Percentiles rank a stretch among this genome's conserved stretches.
These are phyloP conservation scores for Melanomma pulvis-pyrius DNA, from an alignment of 495 filamentous ascomycete genomes.

Conservation along the genomic window DNA sequence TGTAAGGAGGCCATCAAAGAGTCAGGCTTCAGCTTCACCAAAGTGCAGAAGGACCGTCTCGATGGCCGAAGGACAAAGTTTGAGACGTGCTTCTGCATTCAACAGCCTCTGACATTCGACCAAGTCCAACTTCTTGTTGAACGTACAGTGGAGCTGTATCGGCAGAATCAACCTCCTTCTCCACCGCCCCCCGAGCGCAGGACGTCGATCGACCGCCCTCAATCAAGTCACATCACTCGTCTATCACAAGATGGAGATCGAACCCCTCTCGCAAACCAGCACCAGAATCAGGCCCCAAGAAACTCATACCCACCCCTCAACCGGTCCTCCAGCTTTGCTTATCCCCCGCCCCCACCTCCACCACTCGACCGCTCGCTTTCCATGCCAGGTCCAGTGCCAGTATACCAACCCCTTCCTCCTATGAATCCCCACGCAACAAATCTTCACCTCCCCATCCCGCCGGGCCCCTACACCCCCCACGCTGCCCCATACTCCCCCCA, in stretches of 20 bases:
- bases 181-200: not conserved
- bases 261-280: conserved; percentile 5
- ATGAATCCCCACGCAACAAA: not conserved
- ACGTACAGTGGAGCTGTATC: conserved; percentile 33
- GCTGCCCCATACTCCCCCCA: not conserved
- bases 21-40: conserved; percentile 16
- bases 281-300: not conserved
- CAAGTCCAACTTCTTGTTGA: conserved; percentile 36
- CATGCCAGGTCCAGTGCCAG: conserved; percentile 5
- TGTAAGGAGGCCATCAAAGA: conserved; percentile 31
- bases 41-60: conserved; percentile 19
- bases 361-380: conserved; percentile 10
- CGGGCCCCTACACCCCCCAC: not conserved
- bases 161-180: conserved; percentile 7
- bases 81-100: conserved; percentile 33
- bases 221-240: not conserved
- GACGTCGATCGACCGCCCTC: conserved; percentile 7
- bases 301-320: not conserved
- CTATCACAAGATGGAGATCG: not conserved
- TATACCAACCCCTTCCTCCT: not conserved
- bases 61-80: conserved; percentile 30
- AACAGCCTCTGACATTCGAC: conserved; percentile 28
- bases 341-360: conserved; percentile 12
- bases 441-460: not conserved
- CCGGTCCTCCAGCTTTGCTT: conserved; percentile 6